Conservation (phyloP, 73 alveolate genomes). For the Paramecium bursaria region DNA sequence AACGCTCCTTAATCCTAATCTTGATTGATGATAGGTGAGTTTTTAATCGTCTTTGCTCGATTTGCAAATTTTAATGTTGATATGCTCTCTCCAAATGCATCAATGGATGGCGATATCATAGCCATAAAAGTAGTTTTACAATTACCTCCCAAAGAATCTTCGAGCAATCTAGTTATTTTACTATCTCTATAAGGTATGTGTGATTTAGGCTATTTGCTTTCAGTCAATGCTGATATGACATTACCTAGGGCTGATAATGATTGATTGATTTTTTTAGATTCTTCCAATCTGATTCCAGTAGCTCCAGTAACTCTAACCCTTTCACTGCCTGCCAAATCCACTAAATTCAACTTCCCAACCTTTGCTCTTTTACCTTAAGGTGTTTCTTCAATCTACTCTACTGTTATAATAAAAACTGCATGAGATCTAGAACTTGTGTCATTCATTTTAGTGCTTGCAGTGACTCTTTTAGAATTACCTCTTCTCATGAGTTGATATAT, state of each 20-base stretch:
- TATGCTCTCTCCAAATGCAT: conserved; percentile 93
- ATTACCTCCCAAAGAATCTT: conserved; percentile 92
- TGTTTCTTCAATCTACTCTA: conserved; percentile 80
- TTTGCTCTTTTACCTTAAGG: conserved; percentile 70
- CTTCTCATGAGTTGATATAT: conserved; percentile 86
- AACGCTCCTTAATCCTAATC: conserved; percentile 97
- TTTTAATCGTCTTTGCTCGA: conserved; percentile 98
- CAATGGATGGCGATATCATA: conserved; percentile 92
- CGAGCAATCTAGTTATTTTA: conserved; percentile 85
- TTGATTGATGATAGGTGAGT: conserved; percentile 94
- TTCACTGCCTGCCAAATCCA: conserved; percentile 93
- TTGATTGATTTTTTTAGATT: conserved; percentile 85
- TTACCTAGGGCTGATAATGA: conserved; percentile 88
- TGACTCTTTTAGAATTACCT: conserved; percentile 90
- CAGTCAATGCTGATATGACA: conserved; percentile 84
- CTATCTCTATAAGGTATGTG: conserved; percentile 91
- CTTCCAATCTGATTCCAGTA: conserved; percentile 83
- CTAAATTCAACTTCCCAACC: conserved; percentile 84
- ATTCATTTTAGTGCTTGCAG: conserved; percentile 94
- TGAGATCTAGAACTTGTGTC: conserved; percentile 96
- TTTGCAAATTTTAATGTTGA: conserved; percentile 99
- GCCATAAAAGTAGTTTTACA: conserved; percentile 77
- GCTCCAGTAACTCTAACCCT: conserved; percentile 83
- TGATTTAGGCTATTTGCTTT: conserved; percentile 73
- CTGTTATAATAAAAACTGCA: conserved; percentile 95